Base-by-base conservation (phyloP, 768 basidiomycete species). In the Suillus spraguei region DNA sequence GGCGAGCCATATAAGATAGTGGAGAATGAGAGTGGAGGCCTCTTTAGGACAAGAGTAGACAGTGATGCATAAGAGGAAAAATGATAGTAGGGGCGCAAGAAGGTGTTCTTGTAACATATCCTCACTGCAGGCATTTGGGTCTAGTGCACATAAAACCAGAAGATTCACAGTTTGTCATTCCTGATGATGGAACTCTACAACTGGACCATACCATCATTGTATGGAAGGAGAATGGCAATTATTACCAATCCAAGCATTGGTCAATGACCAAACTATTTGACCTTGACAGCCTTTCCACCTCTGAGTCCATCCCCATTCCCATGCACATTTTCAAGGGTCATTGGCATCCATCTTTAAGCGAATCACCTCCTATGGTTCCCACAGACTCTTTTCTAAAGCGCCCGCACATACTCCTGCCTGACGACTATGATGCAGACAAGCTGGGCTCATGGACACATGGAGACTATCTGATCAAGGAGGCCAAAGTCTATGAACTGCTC, bases 401-500 rank as follows among this genome's bases (percentile, higher is more conserved):
- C 4, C 35, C 54, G 1, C 5, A 3, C 35, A 55, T 55, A 36
- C 14, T 35, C 35, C n/a, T 54, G n/a, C 20, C 53, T 6, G n/a
- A 55, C 0, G n/a, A 9, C n/a, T 38, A 36, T 3, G 35, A 38
- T 1, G 13, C 35, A 36, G 35, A 22, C 22, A 9, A 36, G 35
- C 53, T 2, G 6, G 35, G 10, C 3, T 36, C 9, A 5, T n/a
- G 7, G 35, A 36, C 54, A 39, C 36, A 36, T 11, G 22, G 55
- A 38, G 36, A 39, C 16, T 0, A 17, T 56, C 4, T 56, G 22
- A 2, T 28, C 55, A 5, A 56, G 8, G 64, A 65, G 38, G 64
- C 54, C 13, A 59, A 22, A 14, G 28, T 59, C 13, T 59, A 42
- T 46, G 64, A 64, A 33, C 60, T 39, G 38, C 47, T 59, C n/a